Percentiles rank a stretch among this genome's conserved stretches.
phyloP scores from a whole-genome alignment of 2,329 filamentous ascomycete species.

The Cercospora brassicicola region DNA sequence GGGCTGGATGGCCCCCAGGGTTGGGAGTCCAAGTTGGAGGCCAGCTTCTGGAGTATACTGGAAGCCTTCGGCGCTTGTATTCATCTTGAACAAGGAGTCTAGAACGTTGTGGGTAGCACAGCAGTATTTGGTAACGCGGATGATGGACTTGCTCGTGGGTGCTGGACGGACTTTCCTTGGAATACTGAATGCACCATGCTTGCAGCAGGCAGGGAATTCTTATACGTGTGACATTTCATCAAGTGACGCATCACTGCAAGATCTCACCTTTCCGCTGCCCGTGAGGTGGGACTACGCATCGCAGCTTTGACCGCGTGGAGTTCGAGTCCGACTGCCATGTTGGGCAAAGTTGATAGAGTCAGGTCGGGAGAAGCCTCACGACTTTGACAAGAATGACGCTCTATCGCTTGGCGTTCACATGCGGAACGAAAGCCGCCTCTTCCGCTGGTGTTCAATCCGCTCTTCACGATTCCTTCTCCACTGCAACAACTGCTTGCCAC shows the following conservation, averaged over 20 bases:
- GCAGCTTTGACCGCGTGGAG: neutral
- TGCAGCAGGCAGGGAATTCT: neutral
- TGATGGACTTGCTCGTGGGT: neutral
- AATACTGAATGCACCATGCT: neutral
- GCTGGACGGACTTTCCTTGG: neutral
- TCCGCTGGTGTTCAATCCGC: neutral
- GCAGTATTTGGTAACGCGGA: neutral
- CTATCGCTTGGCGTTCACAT: neutral
- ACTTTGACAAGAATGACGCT: neutral
- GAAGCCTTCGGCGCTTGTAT: neutral
- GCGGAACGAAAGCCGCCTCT: neutral
- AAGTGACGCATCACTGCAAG: neutral
- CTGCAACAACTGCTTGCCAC: neutral
- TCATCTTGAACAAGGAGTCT: neutral
- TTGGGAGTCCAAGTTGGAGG: neutral
- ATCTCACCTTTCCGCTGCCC: neutral
- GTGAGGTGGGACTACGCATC: neutral
- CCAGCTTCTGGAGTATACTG: neutral
- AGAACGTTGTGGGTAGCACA: neutral
- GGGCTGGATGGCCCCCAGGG: neutral
- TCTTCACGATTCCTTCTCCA: neutral
- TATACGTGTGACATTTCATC: neutral
- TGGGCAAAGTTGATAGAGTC: neutral
- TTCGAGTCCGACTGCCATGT: neutral
- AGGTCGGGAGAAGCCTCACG: neutral